Percentiles rank a stretch among this genome's conserved stretches.
These are phyloP conservation scores for Phytophthora palmivora DNA, from an alignment of 352 stramenopile genomes.

Conservation along the genomic window DNA sequence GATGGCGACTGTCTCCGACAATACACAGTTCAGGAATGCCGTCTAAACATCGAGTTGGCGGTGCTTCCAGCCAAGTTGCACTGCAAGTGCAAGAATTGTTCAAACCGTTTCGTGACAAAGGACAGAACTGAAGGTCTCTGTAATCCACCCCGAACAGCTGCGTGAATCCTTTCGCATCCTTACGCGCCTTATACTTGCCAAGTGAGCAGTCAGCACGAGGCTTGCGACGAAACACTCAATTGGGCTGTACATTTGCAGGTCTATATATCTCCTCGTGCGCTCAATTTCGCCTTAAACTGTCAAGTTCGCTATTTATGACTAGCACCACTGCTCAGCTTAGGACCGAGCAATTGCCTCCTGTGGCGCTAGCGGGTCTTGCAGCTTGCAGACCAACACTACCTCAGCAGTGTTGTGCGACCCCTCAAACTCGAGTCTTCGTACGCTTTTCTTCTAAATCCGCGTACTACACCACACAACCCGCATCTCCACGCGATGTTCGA, in stretches of 20 bases:
- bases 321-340: slow-evolving; percentile 15
- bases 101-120: slow-evolving; percentile 20
- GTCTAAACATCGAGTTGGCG: slow-evolving; percentile 23
- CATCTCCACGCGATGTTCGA: slow-evolving; percentile 1
- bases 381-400: neutral
- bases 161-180: slow-evolving; percentile 33
- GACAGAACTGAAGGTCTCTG: slow-evolving; percentile 38
- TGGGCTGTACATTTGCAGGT: neutral
- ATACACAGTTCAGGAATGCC: slow-evolving; percentile 11
- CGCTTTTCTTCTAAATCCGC: slow-evolving; percentile 7
- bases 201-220: slow-evolving; percentile 22
- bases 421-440: neutral
- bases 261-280: slow-evolving; percentile 1
- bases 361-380: slow-evolving; percentile 7
- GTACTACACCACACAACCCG: neutral
- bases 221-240: slow-evolving; percentile 6
- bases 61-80: neutral
- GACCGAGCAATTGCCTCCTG: slow-evolving; percentile 8
- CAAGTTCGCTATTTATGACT: slow-evolving; percentile 21
- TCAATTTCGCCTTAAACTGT: slow-evolving; percentile 22
- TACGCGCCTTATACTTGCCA: slow-evolving; percentile 36
- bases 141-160: slow-evolving; percentile 40
- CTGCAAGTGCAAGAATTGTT: no score
- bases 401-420: slow-evolving; percentile 9
- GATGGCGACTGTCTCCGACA: slow-evolving; percentile 8